Percentiles rank a stretch among this genome's conserved stretches.
Conservation (phyloP, 768 basidiomycete genomes). For the Sarcomyxa edulis region DNA sequence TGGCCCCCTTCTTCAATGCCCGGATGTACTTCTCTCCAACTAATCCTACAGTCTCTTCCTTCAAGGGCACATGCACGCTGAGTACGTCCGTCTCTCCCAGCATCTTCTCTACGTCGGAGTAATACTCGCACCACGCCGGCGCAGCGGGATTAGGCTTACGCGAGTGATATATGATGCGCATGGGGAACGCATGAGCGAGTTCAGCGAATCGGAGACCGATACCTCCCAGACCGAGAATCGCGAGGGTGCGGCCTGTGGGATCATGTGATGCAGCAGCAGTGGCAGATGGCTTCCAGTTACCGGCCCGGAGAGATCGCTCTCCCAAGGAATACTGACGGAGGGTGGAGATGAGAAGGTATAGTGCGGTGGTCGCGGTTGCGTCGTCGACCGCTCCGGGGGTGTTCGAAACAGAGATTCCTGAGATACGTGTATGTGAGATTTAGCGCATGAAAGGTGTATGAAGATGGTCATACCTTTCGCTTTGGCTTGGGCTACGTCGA, state of each 20-base stretch:
- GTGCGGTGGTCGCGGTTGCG: conserved; percentile 83
- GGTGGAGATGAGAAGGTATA: conserved; percentile 77
- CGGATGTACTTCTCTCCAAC: conserved; percentile 76
- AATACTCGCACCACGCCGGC: conserved; percentile 76
- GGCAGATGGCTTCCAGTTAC: conserved; percentile 57
- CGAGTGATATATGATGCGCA: conserved; percentile 84
- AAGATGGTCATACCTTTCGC: conserved; percentile 44
- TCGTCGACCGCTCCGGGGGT: conserved; percentile 90
- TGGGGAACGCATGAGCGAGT: conserved; percentile 75
- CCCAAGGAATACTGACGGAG: conserved; percentile 67
- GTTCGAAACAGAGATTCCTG: conserved; percentile 79
- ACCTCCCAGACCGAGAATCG: conserved; percentile 72
- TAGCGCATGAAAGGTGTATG: neutral
- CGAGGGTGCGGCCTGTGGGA: conserved; percentile 62
- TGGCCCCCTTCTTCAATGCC: conserved; percentile 67
- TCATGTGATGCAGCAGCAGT: conserved; percentile 51
- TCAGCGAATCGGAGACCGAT: conserved; percentile 70
- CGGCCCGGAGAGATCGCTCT: conserved; percentile 51
- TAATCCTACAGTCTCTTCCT: conserved; percentile 64
- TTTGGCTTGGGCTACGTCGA: conserved; percentile 73
- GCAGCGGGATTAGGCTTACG: conserved; percentile 51
- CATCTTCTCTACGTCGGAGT: conserved; percentile 55
- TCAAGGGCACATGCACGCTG: conserved; percentile 81
- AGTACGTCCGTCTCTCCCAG: conserved; percentile 73
- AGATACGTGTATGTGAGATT: neutral